Base-by-base conservation (phyloP, 306 rosid species). In the cucumber (Cucumis sativus) region DNA sequence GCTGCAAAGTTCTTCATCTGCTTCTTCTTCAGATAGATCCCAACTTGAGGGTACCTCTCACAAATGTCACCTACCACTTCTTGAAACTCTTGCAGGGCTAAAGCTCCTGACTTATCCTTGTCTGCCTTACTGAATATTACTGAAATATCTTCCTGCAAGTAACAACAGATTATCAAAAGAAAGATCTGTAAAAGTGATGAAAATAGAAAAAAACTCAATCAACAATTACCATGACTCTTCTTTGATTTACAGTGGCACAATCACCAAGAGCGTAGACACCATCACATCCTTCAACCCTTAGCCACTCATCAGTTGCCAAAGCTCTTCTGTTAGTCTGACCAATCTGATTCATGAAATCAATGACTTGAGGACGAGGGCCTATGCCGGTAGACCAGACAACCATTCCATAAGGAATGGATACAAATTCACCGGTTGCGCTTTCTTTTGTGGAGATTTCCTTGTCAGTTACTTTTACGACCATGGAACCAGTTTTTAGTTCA, bases 341-440 rank as follows among this genome's bases (percentile, higher is more conserved):
- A 61, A 90, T 88, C 84, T 92, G 89, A 85, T 90, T 85, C 97
- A 92, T 92, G 65, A 90, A 88, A 73, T 90, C 87, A 57, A 76
- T 74, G 64, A 92, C 79, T 80, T 88, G 93, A 7, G 96, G 92
- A 82, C 88, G 83, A 68, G 96, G 88, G 73, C 87, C 82, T 11
- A 92, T 84, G 64, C 97, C 96, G 52, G 97, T 90, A 56, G 97
- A 89, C 96, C 97, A 92, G 49, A 92, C 88, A 75, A 89, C 65
- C 87, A 92, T 84, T 60, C 96, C 97, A 79, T 90, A 90, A 25
- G 96, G 93, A 54, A 86, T 25, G 54, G 89, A 77, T 57, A 81
- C 77, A 69, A 84, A 57, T 77, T 81, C 74, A n/a, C 96, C 97
- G 28, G 86, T 88, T 58, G 84, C 68, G 76, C 87, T 83, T 82